These are phyloP conservation scores for Fraxinus quadrangulata DNA, from an alignment of 257 asterid genomes.

Conservation along the genomic window DNA sequence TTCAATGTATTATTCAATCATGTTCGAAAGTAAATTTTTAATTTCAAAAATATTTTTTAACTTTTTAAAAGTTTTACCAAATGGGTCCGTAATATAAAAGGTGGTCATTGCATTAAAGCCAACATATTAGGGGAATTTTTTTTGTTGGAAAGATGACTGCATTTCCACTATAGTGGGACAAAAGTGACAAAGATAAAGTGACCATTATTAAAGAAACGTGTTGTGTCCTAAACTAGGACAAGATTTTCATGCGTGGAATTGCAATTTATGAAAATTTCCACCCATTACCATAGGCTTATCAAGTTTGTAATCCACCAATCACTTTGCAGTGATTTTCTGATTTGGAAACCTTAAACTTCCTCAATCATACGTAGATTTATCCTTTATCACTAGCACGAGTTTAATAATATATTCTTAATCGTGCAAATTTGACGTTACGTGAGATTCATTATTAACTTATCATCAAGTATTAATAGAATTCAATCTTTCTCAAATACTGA, in stretches of 20 bases:
- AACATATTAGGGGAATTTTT: slow-evolving; percentile 2
- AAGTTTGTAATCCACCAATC: slow-evolving; percentile 19
- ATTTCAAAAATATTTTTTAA: too few relatives aligned
- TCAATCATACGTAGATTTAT: neutral
- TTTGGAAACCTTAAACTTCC: neutral
- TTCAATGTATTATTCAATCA: too few relatives aligned
- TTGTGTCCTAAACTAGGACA: slow-evolving; percentile 14
- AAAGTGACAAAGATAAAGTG: neutral
- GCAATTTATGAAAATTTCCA: slow-evolving; percentile 28
- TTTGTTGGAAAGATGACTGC: slow-evolving; percentile 48
- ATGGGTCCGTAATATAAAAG: neutral
- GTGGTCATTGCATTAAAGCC: slow-evolving; percentile 32
- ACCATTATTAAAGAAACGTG: neutral
- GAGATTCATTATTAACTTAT: too few relatives aligned
- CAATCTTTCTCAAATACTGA: too few relatives aligned
- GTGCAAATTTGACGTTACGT: neutral
- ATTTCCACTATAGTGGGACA: slow-evolving; percentile 38
- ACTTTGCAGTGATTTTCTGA: slow-evolving; percentile 2
- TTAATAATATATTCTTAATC: neutral
- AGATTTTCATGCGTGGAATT: slow-evolving; percentile 17
- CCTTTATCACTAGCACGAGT: neutral
- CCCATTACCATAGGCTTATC: neutral
- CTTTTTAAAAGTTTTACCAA: too few relatives aligned
- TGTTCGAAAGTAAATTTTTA: too few relatives aligned
- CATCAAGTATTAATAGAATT: too few relatives aligned